A percentile compares a stretch with the other conserved stretches of the same genome.
phyloP scores from a whole-genome alignment of 2,329 filamentous ascomycete genomes.

The Ustulina deusta region DNA sequence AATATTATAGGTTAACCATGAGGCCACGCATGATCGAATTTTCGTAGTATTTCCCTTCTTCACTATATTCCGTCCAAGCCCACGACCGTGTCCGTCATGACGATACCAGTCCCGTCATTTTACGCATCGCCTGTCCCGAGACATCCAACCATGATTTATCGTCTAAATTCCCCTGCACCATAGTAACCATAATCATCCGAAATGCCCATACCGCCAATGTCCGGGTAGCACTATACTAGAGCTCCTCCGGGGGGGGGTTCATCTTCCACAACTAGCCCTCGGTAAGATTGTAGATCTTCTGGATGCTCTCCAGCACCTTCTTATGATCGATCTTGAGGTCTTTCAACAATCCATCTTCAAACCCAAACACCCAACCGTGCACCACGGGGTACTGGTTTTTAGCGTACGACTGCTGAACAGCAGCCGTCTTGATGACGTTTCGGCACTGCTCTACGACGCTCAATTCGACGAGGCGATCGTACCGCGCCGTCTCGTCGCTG shows the following conservation, averaged over 20 bases:
- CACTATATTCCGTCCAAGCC: background rate
- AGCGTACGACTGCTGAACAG: conserved; percentile 78
- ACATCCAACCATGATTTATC: background rate
- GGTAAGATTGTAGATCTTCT: conserved; percentile 73
- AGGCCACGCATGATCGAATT: background rate
- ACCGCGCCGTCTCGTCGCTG: conserved; percentile 68
- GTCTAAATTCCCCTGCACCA: background rate
- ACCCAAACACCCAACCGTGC: conserved; percentile 80
- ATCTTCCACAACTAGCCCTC: conserved; percentile 24
- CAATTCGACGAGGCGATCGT: conserved; percentile 81
- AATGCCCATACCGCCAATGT: background rate
- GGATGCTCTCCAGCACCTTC: conserved; percentile 65
- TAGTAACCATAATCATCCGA: background rate
- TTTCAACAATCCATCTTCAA: conserved; percentile 74
- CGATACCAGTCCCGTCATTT: background rate
- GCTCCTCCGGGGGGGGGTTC: background rate
- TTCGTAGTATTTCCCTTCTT: background rate
- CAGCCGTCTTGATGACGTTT: conserved; percentile 82
- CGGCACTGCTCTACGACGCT: conserved; percentile 84
- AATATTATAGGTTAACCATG: background rate
- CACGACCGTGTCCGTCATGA: background rate
- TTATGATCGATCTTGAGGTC: conserved; percentile 73
- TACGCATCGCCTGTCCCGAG: background rate
- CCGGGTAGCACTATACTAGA: background rate
- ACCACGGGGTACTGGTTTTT: conserved; percentile 75